Evolutionary conservation across 106 monocot genomes (phyloP), one percentile per base, ranked within the genome.

Genomic region (Agapanthus africanus): DNA sequence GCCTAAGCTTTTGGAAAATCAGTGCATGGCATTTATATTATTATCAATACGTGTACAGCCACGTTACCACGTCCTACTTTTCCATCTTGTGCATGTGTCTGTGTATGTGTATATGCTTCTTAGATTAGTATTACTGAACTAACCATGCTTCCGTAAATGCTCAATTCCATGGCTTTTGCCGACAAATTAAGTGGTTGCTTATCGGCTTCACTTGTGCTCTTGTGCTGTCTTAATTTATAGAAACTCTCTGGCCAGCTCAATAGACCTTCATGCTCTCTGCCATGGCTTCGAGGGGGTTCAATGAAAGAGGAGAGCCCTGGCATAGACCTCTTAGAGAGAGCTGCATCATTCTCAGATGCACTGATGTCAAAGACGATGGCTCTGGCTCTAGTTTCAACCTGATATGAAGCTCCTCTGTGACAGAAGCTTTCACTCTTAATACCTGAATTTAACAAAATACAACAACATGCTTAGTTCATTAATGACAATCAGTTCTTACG

Each of bases 231-330:
- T n/a, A 73, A 50, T 71, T 69, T 78, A 41, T 75, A 71, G 57
- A 87, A 66, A 82, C 76, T 83, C 49, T 99, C 97, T 2, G 97
- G 97, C 92, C 92, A 99, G 72, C 91, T 90, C 52, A 99, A 77
- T 33, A 99, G 35, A 66, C 87, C 84, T 46, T 71, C 76, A 62
- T 85, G 89, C 51, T 90, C 87, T 59, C 65, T 85, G 37, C 71
- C 75, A 11, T 50, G 82, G 50, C 32, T 56, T 71, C 82, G 74
- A 26, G 39, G 51, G 7, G 38, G 76, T 59, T 92, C 92, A 44
- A 49, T 65, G 19, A 79, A 22, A 40, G 71, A 76, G 27, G 77
- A 76, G 25, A 81, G 50, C 75, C 66, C 59, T 21, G 89, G 87
- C 15, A 35, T 23, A 7, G 75, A 65, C 38, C 82, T 64, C 68